Conservation (phyloP, 1,284 basidiomycete species). For the Ustilago vetiveriae region DNA sequence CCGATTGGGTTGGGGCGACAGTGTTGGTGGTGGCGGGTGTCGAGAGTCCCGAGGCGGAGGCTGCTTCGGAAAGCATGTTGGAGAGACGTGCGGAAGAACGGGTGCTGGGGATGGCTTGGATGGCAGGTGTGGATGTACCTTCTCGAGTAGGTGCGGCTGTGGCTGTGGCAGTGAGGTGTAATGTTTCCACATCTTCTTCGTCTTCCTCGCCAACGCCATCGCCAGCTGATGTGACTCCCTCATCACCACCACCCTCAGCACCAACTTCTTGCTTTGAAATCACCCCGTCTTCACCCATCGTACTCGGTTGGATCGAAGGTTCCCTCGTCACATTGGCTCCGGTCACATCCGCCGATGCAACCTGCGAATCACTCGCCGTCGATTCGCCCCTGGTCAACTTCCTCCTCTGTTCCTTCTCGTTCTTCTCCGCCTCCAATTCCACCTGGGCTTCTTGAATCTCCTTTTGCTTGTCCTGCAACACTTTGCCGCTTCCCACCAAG, state of each 20-base stretch:
- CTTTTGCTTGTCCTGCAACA: conserved; percentile 49
- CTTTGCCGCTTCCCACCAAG: conserved; percentile 73
- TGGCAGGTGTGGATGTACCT: conserved; percentile 37
- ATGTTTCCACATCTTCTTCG: conserved; percentile 47
- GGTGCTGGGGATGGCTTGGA: conserved; percentile 20
- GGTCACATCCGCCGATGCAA: conserved; percentile 21
- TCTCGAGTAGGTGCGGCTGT: conserved; percentile 39
- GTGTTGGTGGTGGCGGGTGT: background rate
- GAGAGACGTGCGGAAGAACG: conserved; percentile 38
- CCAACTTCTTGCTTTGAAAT: no score
- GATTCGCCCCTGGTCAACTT: conserved; percentile 19
- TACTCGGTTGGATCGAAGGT: conserved; percentile 25
- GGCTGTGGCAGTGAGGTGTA: conserved; percentile 48
- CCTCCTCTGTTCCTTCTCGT: conserved; percentile 37
- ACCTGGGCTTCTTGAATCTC: conserved; percentile 47
- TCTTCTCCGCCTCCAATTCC: conserved; percentile 68
- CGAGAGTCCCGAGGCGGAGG: background rate
- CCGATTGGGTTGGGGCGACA: conserved; percentile 2
- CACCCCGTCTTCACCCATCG: conserved; percentile 1
- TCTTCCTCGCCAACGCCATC: conserved; percentile 24
- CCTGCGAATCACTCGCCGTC: conserved; percentile 8
- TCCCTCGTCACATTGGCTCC: conserved; percentile 15
- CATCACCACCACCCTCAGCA: no score
- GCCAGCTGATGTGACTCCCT: background rate
- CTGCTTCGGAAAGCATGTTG: conserved; percentile 9